Percentiles rank a stretch among this genome's conserved stretches.
These are phyloP conservation scores for Colletotrichum sp. DNA, from an alignment of 2,329 filamentous ascomycete genomes.

Conservation along the genomic window DNA sequence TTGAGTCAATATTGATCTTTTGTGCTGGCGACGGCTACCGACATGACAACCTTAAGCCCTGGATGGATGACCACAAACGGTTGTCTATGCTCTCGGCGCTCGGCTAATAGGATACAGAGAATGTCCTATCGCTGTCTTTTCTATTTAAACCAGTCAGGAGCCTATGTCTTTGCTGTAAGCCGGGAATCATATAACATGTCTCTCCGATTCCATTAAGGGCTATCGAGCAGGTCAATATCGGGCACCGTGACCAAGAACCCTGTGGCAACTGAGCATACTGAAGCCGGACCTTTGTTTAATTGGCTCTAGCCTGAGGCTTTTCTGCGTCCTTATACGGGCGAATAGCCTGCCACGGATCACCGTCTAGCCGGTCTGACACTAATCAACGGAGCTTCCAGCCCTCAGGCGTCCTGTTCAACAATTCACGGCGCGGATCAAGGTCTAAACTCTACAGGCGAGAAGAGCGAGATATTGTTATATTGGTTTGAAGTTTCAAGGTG, in stretches of 20 bases:
- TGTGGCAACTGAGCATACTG: neutral
- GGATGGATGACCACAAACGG: neutral
- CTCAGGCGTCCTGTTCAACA: neutral
- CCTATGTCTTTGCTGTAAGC: too few relatives aligned
- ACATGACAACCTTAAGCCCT: neutral
- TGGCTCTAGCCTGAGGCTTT: fast-evolving
- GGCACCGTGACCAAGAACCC: neutral
- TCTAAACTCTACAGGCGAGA: neutral
- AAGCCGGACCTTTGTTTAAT: fast-evolving
- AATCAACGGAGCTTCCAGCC: neutral
- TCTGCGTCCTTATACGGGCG: fast-evolving
- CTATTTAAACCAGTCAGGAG: neutral
- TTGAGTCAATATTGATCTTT: neutral
- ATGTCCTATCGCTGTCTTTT: fast-evolving
- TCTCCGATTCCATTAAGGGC: too few relatives aligned
- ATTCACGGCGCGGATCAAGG: neutral
- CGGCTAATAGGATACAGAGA: fast-evolving
- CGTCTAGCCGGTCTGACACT: neutral
- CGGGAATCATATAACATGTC: too few relatives aligned
- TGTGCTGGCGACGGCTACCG: neutral
- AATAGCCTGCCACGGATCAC: neutral
- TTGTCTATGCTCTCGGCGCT: fast-evolving
- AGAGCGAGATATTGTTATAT: fast-evolving
- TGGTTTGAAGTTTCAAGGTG: neutral
- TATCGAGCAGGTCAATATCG: neutral